Percentiles rank a stretch among this genome's conserved stretches.
Conservation (phyloP, 257 asterid genomes). For the Penstemon barbatus region DNA sequence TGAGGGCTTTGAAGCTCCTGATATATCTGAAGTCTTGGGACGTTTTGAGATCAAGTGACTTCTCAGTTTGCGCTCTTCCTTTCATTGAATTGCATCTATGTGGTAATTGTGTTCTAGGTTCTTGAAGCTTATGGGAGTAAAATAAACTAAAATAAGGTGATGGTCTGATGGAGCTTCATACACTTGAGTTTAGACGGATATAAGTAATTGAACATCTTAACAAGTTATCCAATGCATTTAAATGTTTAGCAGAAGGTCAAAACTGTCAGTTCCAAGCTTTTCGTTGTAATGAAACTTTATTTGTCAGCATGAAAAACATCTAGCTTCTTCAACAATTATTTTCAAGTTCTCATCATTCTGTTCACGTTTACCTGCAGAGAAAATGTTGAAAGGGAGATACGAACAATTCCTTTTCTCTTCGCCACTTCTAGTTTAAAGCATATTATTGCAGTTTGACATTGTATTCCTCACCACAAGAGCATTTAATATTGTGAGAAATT, state of each 20-base stretch:
- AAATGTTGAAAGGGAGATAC: constrained; percentile 12
- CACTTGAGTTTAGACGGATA: constrained; percentile 11
- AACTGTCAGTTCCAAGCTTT: neutral
- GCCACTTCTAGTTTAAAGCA: constrained; percentile 28
- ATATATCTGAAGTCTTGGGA: constrained; percentile 53
- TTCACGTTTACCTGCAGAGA: constrained; percentile 18
- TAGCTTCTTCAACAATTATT: constrained; percentile 14
- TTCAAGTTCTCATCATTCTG: constrained; percentile 6
- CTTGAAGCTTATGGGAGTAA: constrained; percentile 7
- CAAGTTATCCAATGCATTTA: neutral
- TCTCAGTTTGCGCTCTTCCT: constrained; percentile 4
- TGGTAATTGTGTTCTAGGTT: neutral
- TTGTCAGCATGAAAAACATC: constrained; percentile 1
- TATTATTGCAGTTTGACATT: constrained; percentile 40
- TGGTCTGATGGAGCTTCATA: constrained; percentile 5
- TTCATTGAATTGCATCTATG: neutral
- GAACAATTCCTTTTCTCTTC: constrained; percentile 1
- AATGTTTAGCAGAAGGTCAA: neutral
- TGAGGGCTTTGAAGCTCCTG: constrained; percentile 49
- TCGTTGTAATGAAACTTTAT: neutral
- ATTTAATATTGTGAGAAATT: constrained; percentile 53
- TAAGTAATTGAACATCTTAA: neutral
- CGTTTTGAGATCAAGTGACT: constrained; percentile 34
- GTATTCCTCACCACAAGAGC: constrained; percentile 79
- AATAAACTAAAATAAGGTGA: neutral